Base-by-base conservation (phyloP, 345 rosid genomes). In the Arabis alpina region DNA sequence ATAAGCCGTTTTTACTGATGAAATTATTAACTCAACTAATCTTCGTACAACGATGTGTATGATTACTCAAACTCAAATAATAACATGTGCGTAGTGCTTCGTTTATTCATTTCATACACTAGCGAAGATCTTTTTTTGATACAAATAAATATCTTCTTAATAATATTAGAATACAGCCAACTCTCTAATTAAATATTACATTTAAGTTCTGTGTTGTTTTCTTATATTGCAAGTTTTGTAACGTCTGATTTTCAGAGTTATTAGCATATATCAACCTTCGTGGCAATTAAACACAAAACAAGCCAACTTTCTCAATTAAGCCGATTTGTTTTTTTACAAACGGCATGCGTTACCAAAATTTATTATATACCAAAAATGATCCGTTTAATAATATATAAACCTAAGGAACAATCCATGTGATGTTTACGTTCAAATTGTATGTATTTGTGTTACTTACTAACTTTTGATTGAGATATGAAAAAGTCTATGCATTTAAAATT, bases 301-400 rank as follows among this genome's bases (percentile, higher is more conserved):
- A 52, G 44, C 74, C 34, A 70, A 12, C 51, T 70, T 48, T 48
- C 57, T 48, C 30, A 3, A 47, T 37, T 28, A 48, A 39, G 19
- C 28, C 10, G 40, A 56, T 56, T 56, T 56, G 48, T 56, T 55
- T 55, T 53, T 54, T 64, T 13, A 55, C 52, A 19, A 56, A 47
- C 25, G 45, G 4, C 64, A 36, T 49, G 50, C 74, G 74, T 70
- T 59, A 70, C 74, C 40, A 58, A 69, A 49, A 41, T 59, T 49
- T 39, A 27, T 15, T 49, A 25, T 56, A 23, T 56, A 48, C 54
- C 54, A 19, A 36, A 43, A 54, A 54, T 19, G 45, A 66, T 4
- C 52, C 50, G 6, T 8, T 44, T 32, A 30, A 12, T 10, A 42
- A 27, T 41, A 42, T 60, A 6, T 12, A 25, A 36, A 30, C 43